Conservation (phyloP, 352 stramenopile species). For the Globisporangium cylindrosporum region DNA sequence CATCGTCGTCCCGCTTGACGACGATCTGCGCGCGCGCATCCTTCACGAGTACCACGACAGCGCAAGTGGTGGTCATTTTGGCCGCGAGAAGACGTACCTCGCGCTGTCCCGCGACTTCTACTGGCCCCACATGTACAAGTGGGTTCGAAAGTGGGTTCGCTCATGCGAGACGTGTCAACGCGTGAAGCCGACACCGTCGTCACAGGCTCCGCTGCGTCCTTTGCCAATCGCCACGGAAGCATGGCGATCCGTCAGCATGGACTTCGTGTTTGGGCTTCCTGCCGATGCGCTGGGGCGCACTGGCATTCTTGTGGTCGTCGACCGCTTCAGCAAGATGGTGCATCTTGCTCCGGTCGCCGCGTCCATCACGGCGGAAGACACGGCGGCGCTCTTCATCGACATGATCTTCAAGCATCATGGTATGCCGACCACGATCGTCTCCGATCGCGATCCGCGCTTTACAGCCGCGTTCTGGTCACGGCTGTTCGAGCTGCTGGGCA, state of each 20-base stretch:
- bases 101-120: constrained; percentile 18
- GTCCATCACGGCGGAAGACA: constrained; percentile 18
- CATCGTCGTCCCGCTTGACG: background rate
- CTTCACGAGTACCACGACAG: constrained; percentile 21
- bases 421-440: constrained; percentile 20
- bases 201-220: constrained; percentile 8
- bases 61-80: constrained; percentile 17
- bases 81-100: constrained; percentile 27
- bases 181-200: constrained; percentile 13
- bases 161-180: constrained; percentile 28
- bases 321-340: constrained; percentile 31
- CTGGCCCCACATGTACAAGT: constrained; percentile 32
- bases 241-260: background rate
- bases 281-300: constrained; percentile 12
- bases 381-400: constrained; percentile 25
- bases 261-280: constrained; percentile 9
- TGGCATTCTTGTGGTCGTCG: constrained; percentile 26
- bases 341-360: constrained; percentile 14
- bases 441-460: constrained; percentile 16
- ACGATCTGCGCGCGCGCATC: constrained; percentile 1
- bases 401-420: constrained; percentile 21
- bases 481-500: constrained; percentile 22
- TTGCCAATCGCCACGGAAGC: constrained; percentile 1
- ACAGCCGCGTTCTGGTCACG: constrained; percentile 4
- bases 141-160: constrained; percentile 25